phyloP scores from a whole-genome alignment of 257 asterid species.

The Coffea canephora region DNA sequence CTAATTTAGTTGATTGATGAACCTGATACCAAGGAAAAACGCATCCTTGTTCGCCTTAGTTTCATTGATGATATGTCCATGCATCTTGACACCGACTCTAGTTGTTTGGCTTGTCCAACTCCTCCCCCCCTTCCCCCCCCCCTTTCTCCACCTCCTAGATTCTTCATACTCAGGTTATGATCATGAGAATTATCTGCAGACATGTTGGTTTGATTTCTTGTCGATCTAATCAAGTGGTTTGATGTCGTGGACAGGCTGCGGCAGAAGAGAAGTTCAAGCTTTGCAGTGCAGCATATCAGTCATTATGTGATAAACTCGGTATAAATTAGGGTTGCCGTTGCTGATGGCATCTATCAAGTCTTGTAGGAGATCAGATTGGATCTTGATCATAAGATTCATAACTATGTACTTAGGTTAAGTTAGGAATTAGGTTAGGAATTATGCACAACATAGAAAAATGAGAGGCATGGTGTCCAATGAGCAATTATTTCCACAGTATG shows the following conservation, averaged over 20 bases:
- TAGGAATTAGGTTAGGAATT: neutral
- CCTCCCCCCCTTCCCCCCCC: too few relatives aligned
- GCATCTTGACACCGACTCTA: neutral
- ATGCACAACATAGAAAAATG: constrained; percentile 1
- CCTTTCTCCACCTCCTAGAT: neutral
- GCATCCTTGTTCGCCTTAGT: neutral
- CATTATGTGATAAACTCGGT: constrained; percentile 60
- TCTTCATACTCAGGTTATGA: neutral
- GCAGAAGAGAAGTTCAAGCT: constrained; percentile 96
- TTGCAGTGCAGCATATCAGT: constrained; percentile 91
- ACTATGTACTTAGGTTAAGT: neutral
- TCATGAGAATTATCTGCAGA: neutral
- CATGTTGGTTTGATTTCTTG: neutral
- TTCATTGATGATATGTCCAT: neutral
- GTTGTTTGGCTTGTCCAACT: neutral
- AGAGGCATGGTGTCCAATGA: neutral
- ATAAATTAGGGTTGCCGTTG: constrained; percentile 25
- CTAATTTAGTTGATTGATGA: neutral
- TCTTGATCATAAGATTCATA: neutral
- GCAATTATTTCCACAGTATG: neutral
- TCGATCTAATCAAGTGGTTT: constrained; percentile 10
- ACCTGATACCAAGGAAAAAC: neutral
- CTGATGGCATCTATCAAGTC: neutral
- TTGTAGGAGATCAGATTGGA: neutral
- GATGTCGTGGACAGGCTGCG: constrained; percentile 42